Evolutionary conservation across 257 asterid genomes (phyloP).

Genomic region (Primulina huaijiensis): DNA sequence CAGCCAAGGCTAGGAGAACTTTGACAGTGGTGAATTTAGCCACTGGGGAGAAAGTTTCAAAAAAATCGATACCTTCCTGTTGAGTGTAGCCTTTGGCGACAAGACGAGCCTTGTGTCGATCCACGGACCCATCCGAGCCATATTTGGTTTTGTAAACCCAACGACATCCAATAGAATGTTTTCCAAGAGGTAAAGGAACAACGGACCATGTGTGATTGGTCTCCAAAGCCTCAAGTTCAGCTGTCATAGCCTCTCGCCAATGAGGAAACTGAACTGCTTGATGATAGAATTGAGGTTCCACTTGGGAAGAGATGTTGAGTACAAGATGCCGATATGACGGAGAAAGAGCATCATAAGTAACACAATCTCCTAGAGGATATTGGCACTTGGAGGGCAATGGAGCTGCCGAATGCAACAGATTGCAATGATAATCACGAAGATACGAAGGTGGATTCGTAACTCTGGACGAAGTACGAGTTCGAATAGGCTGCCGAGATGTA

Average conservation of each 20-base stretch:
- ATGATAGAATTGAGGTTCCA: background rate
- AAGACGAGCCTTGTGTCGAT: background rate
- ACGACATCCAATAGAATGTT: background rate
- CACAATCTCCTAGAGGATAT: rapidly evolving
- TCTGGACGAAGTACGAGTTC: no score
- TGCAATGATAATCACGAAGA: background rate
- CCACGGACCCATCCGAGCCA: background rate
- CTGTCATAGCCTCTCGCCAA: background rate
- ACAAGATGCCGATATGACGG: background rate
- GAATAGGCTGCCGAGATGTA: no score
- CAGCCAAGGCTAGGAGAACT: no score
- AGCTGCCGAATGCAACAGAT: background rate
- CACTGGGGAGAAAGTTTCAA: no score
- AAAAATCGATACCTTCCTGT: no score
- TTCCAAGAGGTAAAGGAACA: background rate
- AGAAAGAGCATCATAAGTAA: background rate
- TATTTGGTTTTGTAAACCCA: background rate
- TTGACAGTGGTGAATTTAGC: no score
- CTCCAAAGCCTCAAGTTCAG: background rate
- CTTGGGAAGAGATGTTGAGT: background rate
- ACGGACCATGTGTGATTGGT: background rate
- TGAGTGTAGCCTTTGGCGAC: no score
- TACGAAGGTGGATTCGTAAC: background rate
- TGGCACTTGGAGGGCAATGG: background rate
- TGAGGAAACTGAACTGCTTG: background rate